phyloP scores from a whole-genome alignment of 176 grass and related monocot genomes.

The Urochloa ruziziensis region DNA sequence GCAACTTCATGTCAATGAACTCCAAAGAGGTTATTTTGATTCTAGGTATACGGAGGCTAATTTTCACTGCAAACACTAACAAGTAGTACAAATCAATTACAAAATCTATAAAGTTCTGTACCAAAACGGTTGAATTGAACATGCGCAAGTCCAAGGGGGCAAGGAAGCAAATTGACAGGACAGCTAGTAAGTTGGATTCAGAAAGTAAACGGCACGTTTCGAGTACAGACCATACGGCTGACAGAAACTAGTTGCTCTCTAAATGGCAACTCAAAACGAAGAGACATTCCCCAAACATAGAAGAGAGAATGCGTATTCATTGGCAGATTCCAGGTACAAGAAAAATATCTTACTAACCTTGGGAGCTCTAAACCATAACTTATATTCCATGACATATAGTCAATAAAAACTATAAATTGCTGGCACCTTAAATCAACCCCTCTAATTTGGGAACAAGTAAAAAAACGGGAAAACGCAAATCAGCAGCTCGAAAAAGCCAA shows the following conservation, averaged over 20 bases:
- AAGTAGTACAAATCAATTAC: too few species aligned
- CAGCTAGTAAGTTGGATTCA: too few species aligned
- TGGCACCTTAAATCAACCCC: not conserved
- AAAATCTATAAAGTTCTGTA: too few species aligned
- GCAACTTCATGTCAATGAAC: too few species aligned
- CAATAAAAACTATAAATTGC: conserved; percentile 9
- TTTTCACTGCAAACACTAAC: too few species aligned
- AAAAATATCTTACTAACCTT: not conserved
- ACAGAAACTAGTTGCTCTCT: not conserved
- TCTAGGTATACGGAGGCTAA: too few species aligned
- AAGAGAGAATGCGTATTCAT: not conserved
- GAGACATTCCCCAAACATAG: not conserved
- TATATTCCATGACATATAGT: conserved; percentile 11
- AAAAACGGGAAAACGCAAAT: not conserved
- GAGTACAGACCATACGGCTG: not conserved
- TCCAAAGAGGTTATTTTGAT: too few species aligned
- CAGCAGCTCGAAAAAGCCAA: conserved; percentile 20
- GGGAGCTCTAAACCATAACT: not conserved
- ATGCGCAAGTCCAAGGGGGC: too few species aligned
- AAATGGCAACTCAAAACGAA: not conserved
- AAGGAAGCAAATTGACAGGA: too few species aligned
- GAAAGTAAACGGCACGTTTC: too few species aligned
- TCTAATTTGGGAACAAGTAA: not conserved
- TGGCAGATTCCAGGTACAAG: not conserved
- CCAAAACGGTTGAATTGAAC: too few species aligned